Evolutionary conservation across 805 yeast genomes (phyloP), one percentile per base, ranked within the genome.

Genomic region (Yamadazyma kitorensis): DNA sequence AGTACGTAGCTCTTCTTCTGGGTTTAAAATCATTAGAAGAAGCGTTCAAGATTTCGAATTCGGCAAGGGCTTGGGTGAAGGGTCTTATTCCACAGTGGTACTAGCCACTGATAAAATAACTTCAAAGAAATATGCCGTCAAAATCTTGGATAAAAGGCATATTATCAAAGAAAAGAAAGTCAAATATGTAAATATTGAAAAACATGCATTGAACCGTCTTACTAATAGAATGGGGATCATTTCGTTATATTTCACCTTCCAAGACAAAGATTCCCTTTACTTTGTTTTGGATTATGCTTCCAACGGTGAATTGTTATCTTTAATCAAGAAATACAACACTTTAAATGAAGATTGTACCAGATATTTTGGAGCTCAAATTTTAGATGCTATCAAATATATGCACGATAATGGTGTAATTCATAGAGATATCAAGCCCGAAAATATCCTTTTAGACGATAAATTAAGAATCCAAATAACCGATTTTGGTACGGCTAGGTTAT

Each of bases 341-440:
- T 60, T 85, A 49, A 80, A 76, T 48, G 91, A 83, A 55, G 81
- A 76, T 1, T 77, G 82, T 34, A 74, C 80, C 5, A 63, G 74
- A 37, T 80, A 84, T 50, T 84, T 82, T 49, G 68, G 80, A 21
- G 84, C 86, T 2, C 95, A 85, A 53, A 66, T 85, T 5, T 61
- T 85, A 19, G 91, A 82, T 54, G 86, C 89, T 0, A 70, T 84
- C 17, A 70, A 71, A 44, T 82, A 70, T 52, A 76, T 85, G 77
- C 94, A 85, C 51, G 69, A 68, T 33, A 78, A 74, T 47, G 95
- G 95, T 24, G 78, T 85, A 17, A 72, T 85, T 27, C 95, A 85
- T 51, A 66, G 95, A 56, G 95, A 85, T 59, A 72, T 85, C 29
- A 85, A 85, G 53, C 95, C 95, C 0, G 95, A 85, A 51, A 85